Conservation (phyloP, 352 stramenopile species). For the Globisporangium cystogenes region DNA sequence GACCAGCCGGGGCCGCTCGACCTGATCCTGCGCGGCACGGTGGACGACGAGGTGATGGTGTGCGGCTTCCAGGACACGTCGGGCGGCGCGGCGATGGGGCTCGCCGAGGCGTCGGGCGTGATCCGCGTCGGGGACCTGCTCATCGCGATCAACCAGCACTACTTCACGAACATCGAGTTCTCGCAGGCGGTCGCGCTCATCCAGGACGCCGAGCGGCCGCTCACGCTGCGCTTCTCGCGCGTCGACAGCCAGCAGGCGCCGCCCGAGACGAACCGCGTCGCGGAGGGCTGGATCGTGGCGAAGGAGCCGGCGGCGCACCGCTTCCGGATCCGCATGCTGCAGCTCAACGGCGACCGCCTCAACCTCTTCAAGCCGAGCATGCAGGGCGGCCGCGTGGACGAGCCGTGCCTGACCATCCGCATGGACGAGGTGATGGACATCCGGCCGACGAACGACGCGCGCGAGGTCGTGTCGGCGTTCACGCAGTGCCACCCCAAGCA, state of each 20-base stretch:
- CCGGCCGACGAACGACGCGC: slow-evolving; percentile 73
- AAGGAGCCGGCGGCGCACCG: slow-evolving; percentile 73
- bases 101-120: slow-evolving; percentile 62
- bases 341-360: slow-evolving; percentile 72
- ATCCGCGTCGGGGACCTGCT: slow-evolving; percentile 79
- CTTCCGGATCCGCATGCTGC: slow-evolving; percentile 80
- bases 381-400: slow-evolving; percentile 62
- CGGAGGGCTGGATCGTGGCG: slow-evolving; percentile 81
- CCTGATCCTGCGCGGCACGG: slow-evolving; percentile 71
- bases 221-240: slow-evolving; percentile 81
- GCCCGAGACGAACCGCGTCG: slow-evolving; percentile 38
- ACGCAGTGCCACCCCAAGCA: slow-evolving; percentile 85
- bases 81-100: slow-evolving; percentile 27
- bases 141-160: slow-evolving; percentile 85
- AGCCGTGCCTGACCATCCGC: slow-evolving; percentile 61
- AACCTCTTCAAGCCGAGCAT: slow-evolving; percentile 85
- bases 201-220: slow-evolving; percentile 48
- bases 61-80: slow-evolving; percentile 62
- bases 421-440: slow-evolving; percentile 87
- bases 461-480: slow-evolving; percentile 66
- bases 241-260: slow-evolving; percentile 39
- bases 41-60: slow-evolving; percentile 88
- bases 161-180: slow-evolving; percentile 87
- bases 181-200: slow-evolving; percentile 74
- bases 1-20: slow-evolving; percentile 68